Evolutionary conservation across 106 monocot species (phyloP).

Genomic region (Phalaenopsis aphrodite): DNA sequence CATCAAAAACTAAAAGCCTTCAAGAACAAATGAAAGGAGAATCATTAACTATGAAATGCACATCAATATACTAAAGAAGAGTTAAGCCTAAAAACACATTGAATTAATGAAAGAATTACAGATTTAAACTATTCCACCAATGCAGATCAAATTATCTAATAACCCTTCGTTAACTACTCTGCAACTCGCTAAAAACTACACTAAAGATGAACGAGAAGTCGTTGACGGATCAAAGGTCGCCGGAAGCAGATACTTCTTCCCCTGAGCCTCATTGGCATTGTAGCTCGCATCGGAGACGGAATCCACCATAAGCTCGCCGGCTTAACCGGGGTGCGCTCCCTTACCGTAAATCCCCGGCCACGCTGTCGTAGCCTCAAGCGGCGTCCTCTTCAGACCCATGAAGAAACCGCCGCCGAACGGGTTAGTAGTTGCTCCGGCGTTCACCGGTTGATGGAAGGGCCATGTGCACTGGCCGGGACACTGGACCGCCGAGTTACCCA

Average conservation of each 20-base stretch:
- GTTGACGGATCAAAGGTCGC: conserved; percentile 20
- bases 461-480: too few species aligned
- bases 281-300: conserved; percentile 17
- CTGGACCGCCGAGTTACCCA: too few species aligned
- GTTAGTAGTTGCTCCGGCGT: conserved; percentile 29
- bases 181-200: conserved; percentile 3
- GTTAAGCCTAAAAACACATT: too few species aligned
- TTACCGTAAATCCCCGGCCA: conserved; percentile 25
- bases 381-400: conserved; percentile 16
- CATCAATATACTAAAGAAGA: too few species aligned
- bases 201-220: conserved; percentile 3
- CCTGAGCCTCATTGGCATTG: conserved; percentile 13
- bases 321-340: conserved; percentile 27
- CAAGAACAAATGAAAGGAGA: too few species aligned
- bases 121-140: too few species aligned
- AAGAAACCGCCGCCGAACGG: conserved; percentile 33
- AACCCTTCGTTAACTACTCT: too few species aligned
- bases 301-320: conserved; percentile 19
- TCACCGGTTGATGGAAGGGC: too few species aligned
- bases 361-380: conserved; percentile 23
- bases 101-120: too few species aligned
- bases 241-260: conserved; percentile 20
- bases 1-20: too few species aligned
- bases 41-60: too few species aligned
- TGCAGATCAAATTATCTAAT: too few species aligned